phyloP scores from a whole-genome alignment of 768 basidiomycete genomes.

The Phanerochaete sordida region DNA sequence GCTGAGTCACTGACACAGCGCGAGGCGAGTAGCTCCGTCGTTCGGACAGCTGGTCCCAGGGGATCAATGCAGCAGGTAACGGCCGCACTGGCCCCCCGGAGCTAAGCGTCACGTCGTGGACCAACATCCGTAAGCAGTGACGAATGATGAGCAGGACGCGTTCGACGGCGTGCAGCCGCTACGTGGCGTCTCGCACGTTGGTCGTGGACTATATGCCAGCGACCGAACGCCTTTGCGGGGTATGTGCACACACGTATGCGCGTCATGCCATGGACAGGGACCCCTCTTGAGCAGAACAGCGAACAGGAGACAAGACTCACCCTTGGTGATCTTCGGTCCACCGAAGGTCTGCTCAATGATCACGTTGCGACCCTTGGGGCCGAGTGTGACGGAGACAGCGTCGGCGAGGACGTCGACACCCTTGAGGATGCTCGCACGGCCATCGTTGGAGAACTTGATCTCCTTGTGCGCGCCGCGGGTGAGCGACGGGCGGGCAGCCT shows the following conservation, averaged over 20 bases:
- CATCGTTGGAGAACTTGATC: constrained; percentile 95
- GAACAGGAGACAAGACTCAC: constrained; percentile 32
- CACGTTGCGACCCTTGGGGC: constrained; percentile 98
- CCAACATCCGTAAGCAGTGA: not conserved
- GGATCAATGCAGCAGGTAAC: not conserved
- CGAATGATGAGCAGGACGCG: not conserved
- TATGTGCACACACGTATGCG: not conserved
- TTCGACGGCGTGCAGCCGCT: not conserved
- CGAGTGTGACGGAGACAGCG: constrained; percentile 93
- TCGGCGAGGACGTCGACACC: constrained; percentile 97
- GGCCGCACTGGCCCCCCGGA: not conserved
- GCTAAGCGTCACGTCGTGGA: not conserved
- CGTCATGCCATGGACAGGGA: not conserved
- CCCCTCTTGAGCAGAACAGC: not conserved
- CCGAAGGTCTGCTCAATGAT: constrained; percentile 95
- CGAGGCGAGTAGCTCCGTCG: not conserved
- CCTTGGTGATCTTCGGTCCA: constrained; percentile 94
- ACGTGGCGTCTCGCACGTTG: too few species aligned
- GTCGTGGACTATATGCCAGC: not conserved
- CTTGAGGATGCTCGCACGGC: constrained; percentile 87
- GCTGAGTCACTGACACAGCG: too few species aligned
- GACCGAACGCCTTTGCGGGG: not conserved
- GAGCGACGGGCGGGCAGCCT: constrained; percentile 39
- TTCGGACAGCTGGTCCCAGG: not conserved
- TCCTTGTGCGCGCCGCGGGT: constrained; percentile 88